Evolutionary conservation across 2,329 filamentous ascomycete genomes (phyloP), one percentile per base, ranked within the genome.

Genomic region (Trichoderma sp.): DNA sequence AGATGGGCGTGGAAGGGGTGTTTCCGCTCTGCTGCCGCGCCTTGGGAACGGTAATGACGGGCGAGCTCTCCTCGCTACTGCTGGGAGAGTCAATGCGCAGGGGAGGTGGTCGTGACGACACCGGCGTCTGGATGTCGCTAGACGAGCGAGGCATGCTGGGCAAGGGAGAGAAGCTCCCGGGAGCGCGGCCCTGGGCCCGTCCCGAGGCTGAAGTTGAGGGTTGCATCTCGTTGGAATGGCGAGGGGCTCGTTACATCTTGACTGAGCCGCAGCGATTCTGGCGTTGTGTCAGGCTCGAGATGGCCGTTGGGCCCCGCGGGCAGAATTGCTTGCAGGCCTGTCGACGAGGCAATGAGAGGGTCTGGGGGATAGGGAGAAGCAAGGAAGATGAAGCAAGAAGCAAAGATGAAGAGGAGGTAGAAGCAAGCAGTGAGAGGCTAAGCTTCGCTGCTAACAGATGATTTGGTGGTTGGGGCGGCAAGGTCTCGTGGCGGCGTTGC

Each of bases 81-180:
- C 76, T 78, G 26, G 71, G 60, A 47, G 78, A 78, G 53, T 82
- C 75, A 74, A 78, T 77, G 71, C 76, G 78, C 71, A 79, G 78
- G 65, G 79, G 82, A 73, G 80, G 82, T 21, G 80, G 80, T 39
- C 80, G 78, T 24, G 75, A 71, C 5, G 79, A 76, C 6, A 74
- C 75, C n/a, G 74, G 70, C 21, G 30, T 32, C 28, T 60, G 57
- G 11, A 80, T 72, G 63, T 79, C 75, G 72, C 79, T 74, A 3
- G 76, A 74, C 36, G 79, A 77, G 12, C 75, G 78, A 61, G 78
- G 76, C 60, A 78, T 75, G 64, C 76, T 77, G 57, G 85, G 82
- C 74, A 88, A 80, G 73, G 87, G 85, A 73, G 86, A 86, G 82
- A 89, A 89, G 83, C 86, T 87, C 74, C 87, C 86, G 32, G 86